phyloP scores from a whole-genome alignment of 805 yeast species.

The Starmerella stellata region DNA sequence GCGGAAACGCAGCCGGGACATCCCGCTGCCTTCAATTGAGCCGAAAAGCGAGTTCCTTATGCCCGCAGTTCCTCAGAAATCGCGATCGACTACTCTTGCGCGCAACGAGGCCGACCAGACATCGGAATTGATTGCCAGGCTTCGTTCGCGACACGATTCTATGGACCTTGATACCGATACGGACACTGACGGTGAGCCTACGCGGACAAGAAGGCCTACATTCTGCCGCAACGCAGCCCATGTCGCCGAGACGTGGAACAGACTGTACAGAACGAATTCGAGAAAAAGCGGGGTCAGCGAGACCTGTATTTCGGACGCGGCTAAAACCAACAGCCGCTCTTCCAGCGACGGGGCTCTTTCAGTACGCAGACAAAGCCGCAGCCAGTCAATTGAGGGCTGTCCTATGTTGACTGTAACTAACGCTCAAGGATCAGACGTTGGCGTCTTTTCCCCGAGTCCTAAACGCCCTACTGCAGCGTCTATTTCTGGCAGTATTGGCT shows the following conservation, averaged over 20 bases:
- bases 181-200: background rate
- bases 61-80: background rate
- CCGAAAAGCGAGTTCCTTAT: background rate
- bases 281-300: background rate
- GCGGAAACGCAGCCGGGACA: background rate
- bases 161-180: background rate
- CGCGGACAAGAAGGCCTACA: background rate
- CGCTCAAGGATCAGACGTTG: too few species aligned
- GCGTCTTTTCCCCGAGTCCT: too few species aligned
- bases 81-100: background rate
- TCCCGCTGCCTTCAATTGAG: background rate
- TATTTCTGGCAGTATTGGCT: too few species aligned
- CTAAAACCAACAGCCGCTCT: background rate
- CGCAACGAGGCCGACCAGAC: background rate
- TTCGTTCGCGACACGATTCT: background rate
- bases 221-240: slow-evolving; percentile 11
- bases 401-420: too few species aligned
- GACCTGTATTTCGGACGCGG: background rate
- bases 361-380: too few species aligned
- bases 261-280: slow-evolving; percentile 2
- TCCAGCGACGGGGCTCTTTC: background rate
- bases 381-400: too few species aligned
- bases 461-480: too few species aligned
- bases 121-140: background rate
- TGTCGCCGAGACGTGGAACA: slow-evolving; percentile 10